Evolutionary conservation across 2,329 filamentous ascomycete genomes (phyloP), one percentile per base, ranked within the genome.

Genomic region (Fusarium sterilihyphosum): DNA sequence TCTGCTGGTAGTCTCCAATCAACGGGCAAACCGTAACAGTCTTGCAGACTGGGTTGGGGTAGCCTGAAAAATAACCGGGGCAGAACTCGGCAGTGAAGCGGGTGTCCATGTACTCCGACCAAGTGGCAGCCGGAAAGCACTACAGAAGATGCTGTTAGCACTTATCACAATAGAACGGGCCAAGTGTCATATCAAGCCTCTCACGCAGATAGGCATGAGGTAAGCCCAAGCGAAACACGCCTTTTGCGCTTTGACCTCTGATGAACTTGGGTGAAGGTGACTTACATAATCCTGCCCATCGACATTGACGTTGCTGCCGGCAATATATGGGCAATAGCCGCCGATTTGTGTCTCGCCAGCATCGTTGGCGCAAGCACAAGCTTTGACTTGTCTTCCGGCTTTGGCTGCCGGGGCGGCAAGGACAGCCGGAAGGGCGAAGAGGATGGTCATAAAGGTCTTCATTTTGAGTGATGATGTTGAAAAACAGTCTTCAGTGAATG

Each of bases 31-130:
- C 62, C 14, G 46, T 26, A 0, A 29, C 44, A 20, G 58, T 40
- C 33, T 35, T 64, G 38, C 58, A 53, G 0, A 44, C 46, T 33
- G 22, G 31, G 9, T 53, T 52, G 0, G 44, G 17, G 17, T n/a
- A 65, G 11, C 22, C 62, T 9, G 26, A 31, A 22, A 18, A 53
- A 4, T 65, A 63, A 1, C 46, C 31, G 1, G 58, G 31, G 2
- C 62, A 65, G 14, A 65, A 53, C 5, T 44, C 38, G 14, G 46
- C 37, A 11, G 46, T 63, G 22, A 63, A 65, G 6, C 31, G 46
- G 8, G 38, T 17, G 0, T 63, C 62, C 58, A 65, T 65, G 16
- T 65, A 53, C 16, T 64, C 58, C 2, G 62, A 63, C 58, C 38
- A 53, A 0, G 46, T 63, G 0, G 46, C 58, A 16, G 18, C 58